phyloP scores from a whole-genome alignment of 1,284 basidiomycete species.

The Ceratobasidium papillatum region DNA sequence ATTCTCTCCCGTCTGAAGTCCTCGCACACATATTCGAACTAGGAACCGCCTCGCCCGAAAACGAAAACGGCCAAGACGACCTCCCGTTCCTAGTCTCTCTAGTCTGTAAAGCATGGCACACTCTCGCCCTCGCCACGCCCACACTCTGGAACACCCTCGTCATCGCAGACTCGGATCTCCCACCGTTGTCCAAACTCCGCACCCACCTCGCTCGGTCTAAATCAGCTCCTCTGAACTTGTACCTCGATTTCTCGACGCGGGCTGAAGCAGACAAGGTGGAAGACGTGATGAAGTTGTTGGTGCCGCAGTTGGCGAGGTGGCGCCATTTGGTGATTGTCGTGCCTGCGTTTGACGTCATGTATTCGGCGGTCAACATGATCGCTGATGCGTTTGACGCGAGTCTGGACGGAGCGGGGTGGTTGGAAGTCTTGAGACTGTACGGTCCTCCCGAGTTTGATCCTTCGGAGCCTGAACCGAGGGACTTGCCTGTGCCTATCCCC shows the following conservation, averaged over 20 bases:
- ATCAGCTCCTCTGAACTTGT: constrained; percentile 21
- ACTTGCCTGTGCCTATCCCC: constrained; percentile 12
- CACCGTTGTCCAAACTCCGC: constrained; percentile 11
- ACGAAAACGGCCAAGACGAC: constrained; percentile 33
- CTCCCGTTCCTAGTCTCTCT: constrained; percentile 27
- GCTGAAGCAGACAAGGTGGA: constrained; percentile 16
- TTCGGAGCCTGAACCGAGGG: constrained; percentile 17
- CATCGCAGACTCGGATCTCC: neutral
- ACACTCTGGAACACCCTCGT: constrained; percentile 35
- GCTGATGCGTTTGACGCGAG: neutral
- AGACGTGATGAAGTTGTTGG: neutral
- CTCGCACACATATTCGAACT: constrained; percentile 35
- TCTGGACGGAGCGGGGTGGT: neutral
- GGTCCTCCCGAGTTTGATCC: constrained; percentile 38
- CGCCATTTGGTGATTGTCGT: constrained; percentile 31
- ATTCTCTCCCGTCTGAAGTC: constrained; percentile 28
- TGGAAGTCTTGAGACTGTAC: constrained; percentile 28
- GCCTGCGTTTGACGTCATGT: constrained; percentile 34
- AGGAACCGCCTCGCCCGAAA: constrained; percentile 35
- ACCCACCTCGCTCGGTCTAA: constrained; percentile 24
- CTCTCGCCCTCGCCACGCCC: constrained; percentile 27
- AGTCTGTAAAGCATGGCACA: constrained; percentile 30
- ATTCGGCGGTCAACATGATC: constrained; percentile 5
- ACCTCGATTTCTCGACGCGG: constrained; percentile 32
- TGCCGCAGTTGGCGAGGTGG: constrained; percentile 10